phyloP scores from a whole-genome alignment of 495 filamentous ascomycete species.

The Darksidea phi region DNA sequence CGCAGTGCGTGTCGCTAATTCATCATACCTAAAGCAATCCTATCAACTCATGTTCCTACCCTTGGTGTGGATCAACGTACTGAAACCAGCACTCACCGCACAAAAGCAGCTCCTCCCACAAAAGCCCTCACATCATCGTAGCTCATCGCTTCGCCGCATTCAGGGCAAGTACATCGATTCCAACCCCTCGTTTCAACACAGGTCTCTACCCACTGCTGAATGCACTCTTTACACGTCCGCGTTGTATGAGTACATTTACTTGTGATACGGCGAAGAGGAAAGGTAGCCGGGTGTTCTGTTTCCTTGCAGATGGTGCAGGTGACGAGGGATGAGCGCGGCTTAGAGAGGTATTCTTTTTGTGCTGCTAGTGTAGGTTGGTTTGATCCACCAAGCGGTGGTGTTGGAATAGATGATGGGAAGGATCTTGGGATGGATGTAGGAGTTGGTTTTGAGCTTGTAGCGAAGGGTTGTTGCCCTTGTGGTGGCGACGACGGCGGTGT shows the following conservation, averaged over 20 bases:
- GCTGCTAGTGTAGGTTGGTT: neutral
- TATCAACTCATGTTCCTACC: neutral
- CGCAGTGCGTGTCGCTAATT: constrained; percentile 1
- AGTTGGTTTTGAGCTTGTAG: too few species aligned
- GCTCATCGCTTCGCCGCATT: constrained; percentile 10
- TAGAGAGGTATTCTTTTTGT: neutral
- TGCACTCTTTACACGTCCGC: constrained; percentile 17
- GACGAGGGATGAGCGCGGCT: neutral
- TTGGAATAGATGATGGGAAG: too few species aligned
- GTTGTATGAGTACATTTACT: constrained; percentile 3
- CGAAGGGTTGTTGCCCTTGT: too few species aligned
- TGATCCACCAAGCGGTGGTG: too few species aligned
- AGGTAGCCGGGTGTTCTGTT: neutral
- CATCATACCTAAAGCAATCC: constrained; percentile 4
- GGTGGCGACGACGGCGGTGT: too few species aligned
- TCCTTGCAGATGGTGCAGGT: constrained; percentile 22
- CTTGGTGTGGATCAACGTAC: neutral
- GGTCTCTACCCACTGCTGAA: constrained; percentile 12
- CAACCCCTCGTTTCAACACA: constrained; percentile 18
- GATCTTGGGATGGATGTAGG: too few species aligned
- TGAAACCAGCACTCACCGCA: neutral
- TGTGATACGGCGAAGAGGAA: neutral
- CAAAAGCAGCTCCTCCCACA: constrained; percentile 4
- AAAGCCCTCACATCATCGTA: constrained; percentile 13
- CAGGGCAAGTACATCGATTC: constrained; percentile 13